Percentiles rank a stretch among this genome's conserved stretches.
These are phyloP conservation scores for Viola pubescens DNA, from an alignment of 441 rosid genomes.

Conservation along the genomic window DNA sequence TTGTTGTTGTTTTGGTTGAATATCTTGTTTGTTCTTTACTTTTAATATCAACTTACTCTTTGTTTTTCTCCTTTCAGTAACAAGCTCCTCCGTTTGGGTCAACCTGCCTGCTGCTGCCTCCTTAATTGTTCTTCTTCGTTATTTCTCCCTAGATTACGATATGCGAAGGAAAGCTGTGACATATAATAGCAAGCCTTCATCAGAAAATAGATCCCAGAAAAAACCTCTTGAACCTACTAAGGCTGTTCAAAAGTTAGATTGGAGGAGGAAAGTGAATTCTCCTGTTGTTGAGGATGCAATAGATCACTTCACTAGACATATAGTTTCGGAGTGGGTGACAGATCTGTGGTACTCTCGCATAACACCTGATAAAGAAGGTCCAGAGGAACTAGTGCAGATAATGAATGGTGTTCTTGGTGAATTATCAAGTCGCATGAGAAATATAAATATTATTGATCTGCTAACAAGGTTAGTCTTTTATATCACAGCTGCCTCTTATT, in stretches of 20 bases:
- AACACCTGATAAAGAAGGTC: constrained; percentile 85
- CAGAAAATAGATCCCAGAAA: constrained; percentile 26
- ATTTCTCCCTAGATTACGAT: constrained; percentile 76
- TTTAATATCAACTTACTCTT: constrained; percentile 19
- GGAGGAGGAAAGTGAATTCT: constrained; percentile 92
- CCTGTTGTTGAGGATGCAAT: constrained; percentile 87
- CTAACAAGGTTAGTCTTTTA: constrained; percentile 60
- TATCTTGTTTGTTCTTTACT: constrained; percentile 13
- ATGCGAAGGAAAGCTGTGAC: constrained; percentile 67
- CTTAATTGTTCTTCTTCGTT: constrained; percentile 73
- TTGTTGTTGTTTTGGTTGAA: background rate
- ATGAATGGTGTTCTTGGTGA: constrained; percentile 79
- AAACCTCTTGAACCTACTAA: constrained; percentile 42
- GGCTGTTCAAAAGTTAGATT: constrained; percentile 45
- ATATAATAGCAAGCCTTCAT: constrained; percentile 50
- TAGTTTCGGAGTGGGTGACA: constrained; percentile 86
- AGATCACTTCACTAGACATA: constrained; percentile 75
- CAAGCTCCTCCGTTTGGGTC: constrained; percentile 94
- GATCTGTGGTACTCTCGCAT: constrained; percentile 92
- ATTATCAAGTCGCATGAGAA: constrained; percentile 69
- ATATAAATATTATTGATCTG: constrained; percentile 77
- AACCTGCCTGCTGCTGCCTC: constrained; percentile 95
- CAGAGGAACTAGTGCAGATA: constrained; percentile 75
- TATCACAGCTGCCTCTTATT: background rate
- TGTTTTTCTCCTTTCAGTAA: constrained; percentile 38